Conservation (phyloP, 2,329 filamentous ascomycete genomes). For the Pseudocercospora ulei region DNA sequence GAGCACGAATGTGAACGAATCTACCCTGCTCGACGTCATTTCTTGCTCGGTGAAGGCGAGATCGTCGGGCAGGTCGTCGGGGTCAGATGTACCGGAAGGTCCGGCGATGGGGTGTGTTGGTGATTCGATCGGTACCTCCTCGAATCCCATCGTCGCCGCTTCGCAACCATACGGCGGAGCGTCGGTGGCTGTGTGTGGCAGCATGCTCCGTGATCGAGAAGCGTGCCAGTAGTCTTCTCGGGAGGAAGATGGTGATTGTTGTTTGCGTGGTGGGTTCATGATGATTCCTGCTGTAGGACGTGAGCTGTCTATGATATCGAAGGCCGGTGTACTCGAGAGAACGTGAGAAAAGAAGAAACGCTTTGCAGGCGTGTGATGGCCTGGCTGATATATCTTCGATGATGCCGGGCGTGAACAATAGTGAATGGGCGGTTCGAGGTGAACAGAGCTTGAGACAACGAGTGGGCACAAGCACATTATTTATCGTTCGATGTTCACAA, state of each 20-base stretch:
- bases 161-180: too few species aligned
- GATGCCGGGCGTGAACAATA: not conserved
- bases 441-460: slow-evolving; percentile 1
- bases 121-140: slow-evolving; percentile 10
- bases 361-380: not conserved
- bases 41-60: slow-evolving; percentile 3
- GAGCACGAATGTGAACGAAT: slow-evolving; percentile 16
- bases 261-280: not conserved
- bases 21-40: slow-evolving; percentile 3
- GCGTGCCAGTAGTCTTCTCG: slow-evolving; percentile 4
- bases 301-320: not conserved
- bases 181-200: not conserved
- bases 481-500: not conserved
- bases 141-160: slow-evolving; percentile 11
- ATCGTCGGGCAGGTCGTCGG: slow-evolving; percentile 9
- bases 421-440: not conserved
- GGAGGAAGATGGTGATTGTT: not conserved
- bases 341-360: slow-evolving; percentile 1
- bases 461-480: not conserved
- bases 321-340: not conserved
- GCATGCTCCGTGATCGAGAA: not conserved
- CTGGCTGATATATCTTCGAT: not conserved
- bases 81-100: slow-evolving; percentile 1
- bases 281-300: not conserved
- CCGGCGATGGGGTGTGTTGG: not conserved